A percentile compares a stretch with the other conserved stretches of the same genome.
These are phyloP conservation scores for Candida sp. DNA, from an alignment of 1,139 yeast species.

Conservation along the genomic window DNA sequence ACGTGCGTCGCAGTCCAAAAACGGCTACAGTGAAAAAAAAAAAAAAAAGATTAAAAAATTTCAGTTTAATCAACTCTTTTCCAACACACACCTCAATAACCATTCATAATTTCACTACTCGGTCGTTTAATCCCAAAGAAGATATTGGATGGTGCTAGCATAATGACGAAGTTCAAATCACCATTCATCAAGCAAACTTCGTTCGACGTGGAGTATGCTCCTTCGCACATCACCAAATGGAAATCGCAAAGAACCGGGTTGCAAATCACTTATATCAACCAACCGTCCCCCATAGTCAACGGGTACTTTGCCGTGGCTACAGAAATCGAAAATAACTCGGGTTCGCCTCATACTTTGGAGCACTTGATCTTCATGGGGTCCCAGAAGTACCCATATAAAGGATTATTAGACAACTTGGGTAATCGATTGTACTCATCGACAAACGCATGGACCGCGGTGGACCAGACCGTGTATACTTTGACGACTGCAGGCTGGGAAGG, in stretches of 20 bases:
- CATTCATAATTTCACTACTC: slow-evolving; percentile 4
- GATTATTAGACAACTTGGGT: slow-evolving; percentile 86
- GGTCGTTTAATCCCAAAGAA: background rate
- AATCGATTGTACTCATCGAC: slow-evolving; percentile 86
- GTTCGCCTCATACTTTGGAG: slow-evolving; percentile 95
- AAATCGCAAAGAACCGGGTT: slow-evolving; percentile 78
- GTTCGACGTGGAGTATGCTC: slow-evolving; percentile 66
- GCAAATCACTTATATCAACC: slow-evolving; percentile 75
- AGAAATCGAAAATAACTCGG: slow-evolving; percentile 85
- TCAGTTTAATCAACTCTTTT: background rate
- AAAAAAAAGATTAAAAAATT: no score
- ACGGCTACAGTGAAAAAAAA: background rate
- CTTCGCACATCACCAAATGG: slow-evolving; percentile 73
- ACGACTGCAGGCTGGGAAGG: slow-evolving; percentile 98
- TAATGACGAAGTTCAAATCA: slow-evolving; percentile 14
- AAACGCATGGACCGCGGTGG: slow-evolving; percentile 98
- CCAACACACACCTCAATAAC: background rate
- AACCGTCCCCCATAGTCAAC: slow-evolving; percentile 87
- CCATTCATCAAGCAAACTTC: slow-evolving; percentile 48
- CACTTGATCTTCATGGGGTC: slow-evolving; percentile 97
- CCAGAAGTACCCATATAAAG: slow-evolving; percentile 87
- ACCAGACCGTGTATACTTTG: slow-evolving; percentile 93
- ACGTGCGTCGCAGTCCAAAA: background rate
- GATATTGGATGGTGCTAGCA: background rate
- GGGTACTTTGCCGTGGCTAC: slow-evolving; percentile 97